Base-by-base conservation (phyloP, 495 filamentous ascomycete genomes). In the Niebla homalea region DNA sequence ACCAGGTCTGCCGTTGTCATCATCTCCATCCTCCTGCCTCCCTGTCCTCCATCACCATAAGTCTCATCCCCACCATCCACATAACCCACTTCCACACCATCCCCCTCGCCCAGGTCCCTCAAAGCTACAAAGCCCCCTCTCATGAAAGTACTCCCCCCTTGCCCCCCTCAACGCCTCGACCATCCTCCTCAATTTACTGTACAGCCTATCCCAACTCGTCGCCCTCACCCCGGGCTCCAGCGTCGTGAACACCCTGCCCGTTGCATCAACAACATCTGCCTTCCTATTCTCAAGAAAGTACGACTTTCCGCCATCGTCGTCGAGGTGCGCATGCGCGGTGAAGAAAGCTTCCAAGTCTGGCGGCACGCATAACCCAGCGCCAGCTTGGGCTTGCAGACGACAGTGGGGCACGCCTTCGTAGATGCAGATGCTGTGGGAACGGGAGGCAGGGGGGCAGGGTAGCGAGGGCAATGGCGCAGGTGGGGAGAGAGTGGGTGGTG, bases 201-300 rank as follows among this genome's bases (percentile, higher is more conserved):
- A 81, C 12, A 72, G 57, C 38, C 76, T 43, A 53, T 78, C 75
- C 76, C 76, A 81, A 39, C 68, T 73, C 6, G 67, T 71, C 68
- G 71, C 74, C 48, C 66, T 64, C 55, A 74, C 70, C 21, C 41
- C 56, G 45, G 57, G 61, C n/a, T 65, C 62, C 36, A 69, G 64
- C 35, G 60, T 56, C 50, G 71, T 64, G 23, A 75, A 62, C 8
- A 69, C 48, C 12, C 64, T 62, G 22, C 70, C 72, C 11, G 63
- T 56, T 23, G 54, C 62, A 54, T 72, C 61, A n/a, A 73, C 62
- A 48, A 73, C 74, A 43, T 73, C 62, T 5, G 67, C 60, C 23
- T 60, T 53, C 5, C 55, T 47, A 12, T 62, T 68, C 14, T 49
- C 57, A 15, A 75, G 65, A 5, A 64, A 58, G 10, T 69, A 52